These are phyloP conservation scores for Microcyclospora pomicola DNA, from an alignment of 2,329 filamentous ascomycete species.

Conservation along the genomic window DNA sequence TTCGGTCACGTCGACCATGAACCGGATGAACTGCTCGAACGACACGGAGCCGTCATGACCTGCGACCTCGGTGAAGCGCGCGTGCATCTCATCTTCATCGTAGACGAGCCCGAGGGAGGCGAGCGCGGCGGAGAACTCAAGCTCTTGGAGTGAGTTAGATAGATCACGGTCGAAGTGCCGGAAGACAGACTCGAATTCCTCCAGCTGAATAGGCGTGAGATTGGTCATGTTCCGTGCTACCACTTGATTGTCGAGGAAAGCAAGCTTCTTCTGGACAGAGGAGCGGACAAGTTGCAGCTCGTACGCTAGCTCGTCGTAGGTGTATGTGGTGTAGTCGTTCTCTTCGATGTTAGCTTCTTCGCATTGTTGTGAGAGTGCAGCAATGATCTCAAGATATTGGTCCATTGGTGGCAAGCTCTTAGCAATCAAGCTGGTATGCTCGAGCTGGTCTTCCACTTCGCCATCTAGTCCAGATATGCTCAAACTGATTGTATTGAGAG, in stretches of 20 bases:
- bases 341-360: constrained; percentile 96
- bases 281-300: constrained; percentile 83
- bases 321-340: constrained; percentile 99
- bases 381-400: constrained; percentile 78
- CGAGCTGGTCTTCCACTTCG: constrained; percentile 86
- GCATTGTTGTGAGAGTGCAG: constrained; percentile 73
- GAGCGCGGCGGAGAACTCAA: constrained; percentile 90
- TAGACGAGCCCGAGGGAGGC: constrained; percentile 94
- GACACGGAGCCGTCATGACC: constrained; percentile 62
- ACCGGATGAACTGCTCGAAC: constrained; percentile 97
- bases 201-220: constrained; percentile 89
- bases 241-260: constrained; percentile 96
- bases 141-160: constrained; percentile 76
- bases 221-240: constrained; percentile 98
- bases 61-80: constrained; percentile 72
- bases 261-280: constrained; percentile 88
- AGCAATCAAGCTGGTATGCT: constrained; percentile 73
- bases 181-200: constrained; percentile 98
- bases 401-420: constrained; percentile 81
- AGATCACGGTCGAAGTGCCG: constrained; percentile 92
- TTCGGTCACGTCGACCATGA: constrained; percentile 98
- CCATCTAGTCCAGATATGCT: constrained; percentile 96
- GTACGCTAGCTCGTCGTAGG: constrained; percentile 89
- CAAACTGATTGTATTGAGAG: constrained; percentile 84
- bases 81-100: constrained; percentile 95